Evolutionary conservation across 2,329 filamentous ascomycete species (phyloP), one percentile per base, ranked within the genome.

Genomic region (Metarhizium guizhouense): DNA sequence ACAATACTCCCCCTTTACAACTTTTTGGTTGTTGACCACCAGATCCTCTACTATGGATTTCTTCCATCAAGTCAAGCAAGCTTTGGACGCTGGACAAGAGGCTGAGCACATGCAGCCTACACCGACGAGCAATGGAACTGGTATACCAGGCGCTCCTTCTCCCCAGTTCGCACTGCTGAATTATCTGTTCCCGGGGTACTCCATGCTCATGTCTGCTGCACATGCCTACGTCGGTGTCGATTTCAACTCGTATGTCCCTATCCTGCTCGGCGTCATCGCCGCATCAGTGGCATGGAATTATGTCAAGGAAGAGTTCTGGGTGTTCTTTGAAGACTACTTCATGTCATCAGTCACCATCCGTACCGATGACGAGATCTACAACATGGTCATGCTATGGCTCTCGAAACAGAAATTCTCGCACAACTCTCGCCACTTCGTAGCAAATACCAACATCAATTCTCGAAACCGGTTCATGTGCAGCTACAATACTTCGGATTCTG

Each of bases 381-480:
- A 85, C 64, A 86, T 87, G 63, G 64, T 88, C 45, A 87, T 88
- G 83, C 76, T 76, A 30, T 89, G 86, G 86, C 77, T 88, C 2
- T 77, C 84, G 2, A 70, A 74, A 38, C 85, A 89, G 67, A 67
- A 71, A 3, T 87, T 88, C 60, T 76, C 83, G 20, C 76, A 79
- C 58, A 71, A 73, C 5, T 80, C 84, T 0, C 81, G 82, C 14
- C 77, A 77, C 48, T 86, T 87, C 60, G 76, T 88, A 11, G 86
- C 82, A 45, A 85, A 85, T 63, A 85, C 83, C 6, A 81, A 80
- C 61, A 64, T 84, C 40, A 80, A 76, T 62, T 81, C 76, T 3
- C 73, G 80, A 14, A 71, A 68, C 52, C 82, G 76, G 72, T 74
- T 70, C 55, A 62, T 81, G 18, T 79, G 72, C 68, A 67, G 73